Evolutionary conservation across 2,329 filamentous ascomycete species (phyloP), one percentile per base, ranked within the genome.

Genomic region (Blumeria hordei): DNA sequence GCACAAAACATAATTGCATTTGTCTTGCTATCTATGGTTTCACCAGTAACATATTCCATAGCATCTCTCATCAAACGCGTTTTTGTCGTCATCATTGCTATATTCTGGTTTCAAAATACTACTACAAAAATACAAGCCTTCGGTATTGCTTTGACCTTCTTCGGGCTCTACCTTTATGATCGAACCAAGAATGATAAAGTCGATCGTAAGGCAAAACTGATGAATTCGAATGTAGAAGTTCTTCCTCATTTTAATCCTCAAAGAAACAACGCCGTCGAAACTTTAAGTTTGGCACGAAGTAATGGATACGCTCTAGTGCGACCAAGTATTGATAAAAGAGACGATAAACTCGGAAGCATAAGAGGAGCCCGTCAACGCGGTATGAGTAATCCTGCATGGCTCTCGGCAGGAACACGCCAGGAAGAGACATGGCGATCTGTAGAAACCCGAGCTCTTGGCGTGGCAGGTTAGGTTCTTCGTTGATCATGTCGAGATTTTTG

Each of bases 1-100:
- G 85, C 80, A 14, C 92, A 98, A 65, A 95, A 94, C 65, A 93
- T 98, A 54, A 76, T 98, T 55, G 92, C 92, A 0, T 98, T 98
- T 65, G 74, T 94, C 21, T 74, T 98, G 6, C 73, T 98, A 6
- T 94, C 88, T 55, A 84, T 94, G 72, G 84, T 96, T 11, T 94
- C 88, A 0, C 92, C 92, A 0, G 92, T 98, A 39, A 96, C 92
- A 0, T 98, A 98, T 70, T 94, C 87, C 0, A 90, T 98, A 39
- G 92, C 92, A 37, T 93, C 85, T 56, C 73, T 98, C 58, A 92
- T 98, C 69, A 98, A 98, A 71, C 83, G 92, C 52, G 92, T 98
- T 11, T 95, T 94, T 64, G 90, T 98, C 64, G 94, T 98, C 62
- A 78, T 92, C 57, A 83, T 94, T 62, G 88, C 92, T 6, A 90